These are phyloP conservation scores for Fusarium paranaense DNA, from an alignment of 2,329 filamentous ascomycete genomes.

Conservation along the genomic window DNA sequence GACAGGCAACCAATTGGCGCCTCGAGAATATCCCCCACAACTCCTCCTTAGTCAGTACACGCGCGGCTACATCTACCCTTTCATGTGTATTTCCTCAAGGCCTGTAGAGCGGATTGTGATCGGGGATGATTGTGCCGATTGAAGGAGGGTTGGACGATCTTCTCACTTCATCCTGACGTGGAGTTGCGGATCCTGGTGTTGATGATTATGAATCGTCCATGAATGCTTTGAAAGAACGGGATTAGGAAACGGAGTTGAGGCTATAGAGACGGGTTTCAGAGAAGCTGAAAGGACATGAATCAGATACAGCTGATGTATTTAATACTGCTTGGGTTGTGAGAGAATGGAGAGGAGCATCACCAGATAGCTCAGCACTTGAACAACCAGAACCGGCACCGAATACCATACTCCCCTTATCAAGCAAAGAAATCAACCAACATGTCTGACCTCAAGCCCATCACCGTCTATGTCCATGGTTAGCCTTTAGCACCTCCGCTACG, in stretches of 20 bases:
- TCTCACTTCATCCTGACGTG: neutral
- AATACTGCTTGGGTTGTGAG: neutral
- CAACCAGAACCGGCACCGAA: neutral
- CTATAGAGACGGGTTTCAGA: neutral
- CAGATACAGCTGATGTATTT: neutral
- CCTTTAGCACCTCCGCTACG: neutral
- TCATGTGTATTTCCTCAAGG: neutral
- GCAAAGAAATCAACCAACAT: conserved; percentile 4
- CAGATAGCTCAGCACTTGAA: neutral
- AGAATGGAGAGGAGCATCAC: neutral
- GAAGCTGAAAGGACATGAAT: neutral
- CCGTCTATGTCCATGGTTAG: conserved; percentile 28
- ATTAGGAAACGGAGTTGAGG: neutral
- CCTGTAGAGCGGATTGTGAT: neutral
- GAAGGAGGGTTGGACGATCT: neutral
- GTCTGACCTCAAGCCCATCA: conserved; percentile 32
- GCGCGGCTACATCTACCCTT: neutral
- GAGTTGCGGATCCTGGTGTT: neutral
- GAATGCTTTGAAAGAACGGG: neutral
- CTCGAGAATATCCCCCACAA: neutral
- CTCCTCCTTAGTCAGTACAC: conserved; percentile 1
- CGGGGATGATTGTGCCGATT: neutral
- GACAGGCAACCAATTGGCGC: neutral
- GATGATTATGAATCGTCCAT: neutral
- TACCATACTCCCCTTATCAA: neutral